Evolutionary conservation across 768 basidiomycete genomes (phyloP).

Genomic region (Tulasnella sp.): DNA sequence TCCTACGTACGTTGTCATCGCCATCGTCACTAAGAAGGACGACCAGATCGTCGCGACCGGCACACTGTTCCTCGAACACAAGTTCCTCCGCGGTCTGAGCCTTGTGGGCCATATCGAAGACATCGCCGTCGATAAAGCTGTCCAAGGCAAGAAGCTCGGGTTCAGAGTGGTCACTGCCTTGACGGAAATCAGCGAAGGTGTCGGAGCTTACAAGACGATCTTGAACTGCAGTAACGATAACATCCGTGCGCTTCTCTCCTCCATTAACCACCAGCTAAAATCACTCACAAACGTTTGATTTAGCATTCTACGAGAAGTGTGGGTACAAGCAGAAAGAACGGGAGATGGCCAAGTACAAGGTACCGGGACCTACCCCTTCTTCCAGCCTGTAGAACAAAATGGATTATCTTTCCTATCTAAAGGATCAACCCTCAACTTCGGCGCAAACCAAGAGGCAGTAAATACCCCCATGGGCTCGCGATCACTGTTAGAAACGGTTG

Average conservation of each 20-base stretch:
- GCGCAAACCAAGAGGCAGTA: too few species aligned
- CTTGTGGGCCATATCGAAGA: constrained; percentile 95
- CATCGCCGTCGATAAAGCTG: constrained; percentile 77
- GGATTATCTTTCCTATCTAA: too few species aligned
- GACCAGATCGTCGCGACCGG: constrained; percentile 80
- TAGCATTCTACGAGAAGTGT: constrained; percentile 96
- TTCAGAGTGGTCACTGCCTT: constrained; percentile 76
- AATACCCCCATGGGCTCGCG: too few species aligned
- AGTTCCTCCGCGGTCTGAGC: constrained; percentile 80
- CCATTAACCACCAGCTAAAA: constrained; percentile 4
- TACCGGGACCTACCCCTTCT: neutral
- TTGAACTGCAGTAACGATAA: constrained; percentile 87
- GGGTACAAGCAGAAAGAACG: constrained; percentile 83
- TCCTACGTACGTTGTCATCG: constrained; percentile 69
- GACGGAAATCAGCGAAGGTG: constrained; percentile 65
- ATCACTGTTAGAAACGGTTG: too few species aligned
- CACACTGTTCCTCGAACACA: constrained; percentile 79
- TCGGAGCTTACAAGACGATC: constrained; percentile 91
- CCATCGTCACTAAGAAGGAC: constrained; percentile 60
- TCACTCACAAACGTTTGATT: neutral
- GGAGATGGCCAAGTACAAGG: constrained; percentile 52
- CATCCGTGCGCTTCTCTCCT: constrained; percentile 52
- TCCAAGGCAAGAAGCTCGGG: constrained; percentile 90
- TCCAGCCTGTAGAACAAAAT: too few species aligned
- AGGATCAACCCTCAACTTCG: too few species aligned